These are phyloP conservation scores for Raffaelea albimanens DNA, from an alignment of 2,329 filamentous ascomycete species.

Conservation along the genomic window DNA sequence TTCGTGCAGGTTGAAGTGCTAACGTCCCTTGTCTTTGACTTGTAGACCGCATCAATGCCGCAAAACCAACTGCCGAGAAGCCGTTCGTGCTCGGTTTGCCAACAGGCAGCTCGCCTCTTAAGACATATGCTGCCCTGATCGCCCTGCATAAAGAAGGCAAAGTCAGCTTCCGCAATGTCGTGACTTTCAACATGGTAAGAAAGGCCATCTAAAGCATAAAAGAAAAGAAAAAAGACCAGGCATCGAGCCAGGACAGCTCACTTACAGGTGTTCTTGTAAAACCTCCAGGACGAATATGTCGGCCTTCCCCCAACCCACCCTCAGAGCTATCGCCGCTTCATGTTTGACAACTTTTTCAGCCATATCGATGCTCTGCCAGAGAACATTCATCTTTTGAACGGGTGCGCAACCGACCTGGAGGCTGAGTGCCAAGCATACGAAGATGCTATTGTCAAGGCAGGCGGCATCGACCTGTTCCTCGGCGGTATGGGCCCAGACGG, in stretches of 20 bases:
- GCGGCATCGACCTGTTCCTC: constrained; percentile 68
- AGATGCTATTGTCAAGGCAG: constrained; percentile 54
- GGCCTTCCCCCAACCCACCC: constrained; percentile 62
- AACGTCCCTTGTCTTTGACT: not conserved
- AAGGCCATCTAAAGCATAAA: not conserved
- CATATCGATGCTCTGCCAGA: constrained; percentile 59
- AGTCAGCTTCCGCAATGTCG: constrained; percentile 50
- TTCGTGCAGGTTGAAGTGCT: too few relatives aligned
- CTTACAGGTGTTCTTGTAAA: not conserved
- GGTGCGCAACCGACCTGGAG: constrained; percentile 58
- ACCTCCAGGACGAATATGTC: constrained; percentile 62
- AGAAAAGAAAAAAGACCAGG: not conserved
- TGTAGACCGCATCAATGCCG: constrained; percentile 54
- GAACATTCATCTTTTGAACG: constrained; percentile 65
- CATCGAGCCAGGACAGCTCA: not conserved
- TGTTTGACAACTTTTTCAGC: constrained; percentile 73
- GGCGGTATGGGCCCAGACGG: constrained; percentile 68
- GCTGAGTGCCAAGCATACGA: constrained; percentile 64
- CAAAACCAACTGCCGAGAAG: constrained; percentile 49
- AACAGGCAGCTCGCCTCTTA: constrained; percentile 60
- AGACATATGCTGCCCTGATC: constrained; percentile 60
- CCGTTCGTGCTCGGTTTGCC: constrained; percentile 65
- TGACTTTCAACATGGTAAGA: constrained; percentile 60
- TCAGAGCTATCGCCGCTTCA: constrained; percentile 70
- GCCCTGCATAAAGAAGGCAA: constrained; percentile 47